phyloP scores from a whole-genome alignment of 1,284 basidiomycete genomes.

The Somion occarium region DNA sequence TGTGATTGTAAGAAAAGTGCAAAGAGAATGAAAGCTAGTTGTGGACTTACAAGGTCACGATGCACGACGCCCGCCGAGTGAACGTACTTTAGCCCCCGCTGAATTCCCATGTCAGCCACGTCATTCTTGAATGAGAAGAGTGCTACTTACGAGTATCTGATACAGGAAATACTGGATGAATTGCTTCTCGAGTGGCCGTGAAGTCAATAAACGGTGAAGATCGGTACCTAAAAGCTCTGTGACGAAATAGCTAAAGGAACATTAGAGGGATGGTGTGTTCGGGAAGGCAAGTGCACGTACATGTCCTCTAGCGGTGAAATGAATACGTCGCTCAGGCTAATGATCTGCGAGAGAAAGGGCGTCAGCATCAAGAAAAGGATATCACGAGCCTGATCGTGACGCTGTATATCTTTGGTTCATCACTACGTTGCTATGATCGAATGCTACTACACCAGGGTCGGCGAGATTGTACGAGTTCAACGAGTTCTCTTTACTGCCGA shows the following conservation, averaged over 20 bases:
- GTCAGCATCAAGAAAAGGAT: too few relatives aligned
- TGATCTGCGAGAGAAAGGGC: slow-evolving; percentile 61
- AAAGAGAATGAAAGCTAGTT: not conserved
- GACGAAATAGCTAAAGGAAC: slow-evolving; percentile 86
- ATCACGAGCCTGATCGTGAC: too few relatives aligned
- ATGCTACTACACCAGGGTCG: too few relatives aligned
- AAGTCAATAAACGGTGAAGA: slow-evolving; percentile 94
- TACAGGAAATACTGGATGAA: slow-evolving; percentile 99
- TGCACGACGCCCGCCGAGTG: slow-evolving; percentile 99
- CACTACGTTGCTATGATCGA: too few relatives aligned
- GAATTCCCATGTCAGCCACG: slow-evolving; percentile 8
- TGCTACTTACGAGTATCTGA: slow-evolving; percentile 85
- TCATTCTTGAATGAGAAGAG: not conserved
- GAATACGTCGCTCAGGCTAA: slow-evolving; percentile 98
- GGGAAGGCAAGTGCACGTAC: slow-evolving; percentile 40
- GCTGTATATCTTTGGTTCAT: too few relatives aligned
- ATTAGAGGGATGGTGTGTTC: slow-evolving; percentile 4
- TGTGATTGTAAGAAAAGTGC: not conserved
- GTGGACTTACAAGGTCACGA: slow-evolving; percentile 75
- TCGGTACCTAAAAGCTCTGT: slow-evolving; percentile 99
- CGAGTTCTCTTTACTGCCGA: too few relatives aligned
- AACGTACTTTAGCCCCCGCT: slow-evolving; percentile 98
- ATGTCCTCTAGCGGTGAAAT: slow-evolving; percentile 98
- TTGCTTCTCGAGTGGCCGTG: slow-evolving; percentile 96
- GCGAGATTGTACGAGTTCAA: too few relatives aligned